A percentile compares a stretch with the other conserved stretches of the same genome.
Evolutionary conservation across 2,329 filamentous ascomycete species (phyloP).

Genomic region (Plenodomus biglobosus): DNA sequence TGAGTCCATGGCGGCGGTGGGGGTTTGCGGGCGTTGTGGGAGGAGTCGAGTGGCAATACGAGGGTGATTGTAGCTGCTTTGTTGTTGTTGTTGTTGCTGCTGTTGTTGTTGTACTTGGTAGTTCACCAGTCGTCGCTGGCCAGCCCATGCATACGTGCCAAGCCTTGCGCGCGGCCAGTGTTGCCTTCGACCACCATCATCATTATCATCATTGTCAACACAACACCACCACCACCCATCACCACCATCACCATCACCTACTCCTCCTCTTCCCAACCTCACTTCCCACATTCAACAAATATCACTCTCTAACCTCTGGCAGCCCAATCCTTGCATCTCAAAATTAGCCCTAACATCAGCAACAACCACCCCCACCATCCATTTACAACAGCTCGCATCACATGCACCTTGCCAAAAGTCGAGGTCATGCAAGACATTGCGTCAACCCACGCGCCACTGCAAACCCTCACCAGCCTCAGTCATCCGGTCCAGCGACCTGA

Average conservation of each 20-base stretch:
- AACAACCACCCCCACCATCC: not conserved
- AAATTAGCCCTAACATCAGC: not conserved
- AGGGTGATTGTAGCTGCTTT: no score
- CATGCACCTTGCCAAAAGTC: conserved; percentile 12
- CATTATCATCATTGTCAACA: no score
- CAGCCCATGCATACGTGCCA: not conserved
- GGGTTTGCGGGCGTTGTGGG: no score
- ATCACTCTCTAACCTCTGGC: no score
- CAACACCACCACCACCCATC: conserved; percentile 3
- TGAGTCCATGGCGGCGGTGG: conserved; percentile 69
- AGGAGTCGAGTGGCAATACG: no score
- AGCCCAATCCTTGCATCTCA: no score
- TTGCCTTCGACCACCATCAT: not conserved
- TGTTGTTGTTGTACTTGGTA: conserved; percentile 2
- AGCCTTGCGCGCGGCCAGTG: not conserved
- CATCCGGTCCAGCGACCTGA: conserved; percentile 25
- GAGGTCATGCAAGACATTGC: conserved; percentile 38
- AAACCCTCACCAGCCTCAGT: conserved; percentile 30
- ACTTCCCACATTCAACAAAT: no score
- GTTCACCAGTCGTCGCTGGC: not conserved
- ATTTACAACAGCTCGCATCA: not conserved
- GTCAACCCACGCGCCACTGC: conserved; percentile 31
- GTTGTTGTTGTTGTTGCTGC: conserved; percentile 3
- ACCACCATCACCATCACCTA: not conserved
- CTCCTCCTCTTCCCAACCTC: no score